Conservation (phyloP, 371 early-diverging fungal species). For the Syncephalastrum monosporum region DNA sequence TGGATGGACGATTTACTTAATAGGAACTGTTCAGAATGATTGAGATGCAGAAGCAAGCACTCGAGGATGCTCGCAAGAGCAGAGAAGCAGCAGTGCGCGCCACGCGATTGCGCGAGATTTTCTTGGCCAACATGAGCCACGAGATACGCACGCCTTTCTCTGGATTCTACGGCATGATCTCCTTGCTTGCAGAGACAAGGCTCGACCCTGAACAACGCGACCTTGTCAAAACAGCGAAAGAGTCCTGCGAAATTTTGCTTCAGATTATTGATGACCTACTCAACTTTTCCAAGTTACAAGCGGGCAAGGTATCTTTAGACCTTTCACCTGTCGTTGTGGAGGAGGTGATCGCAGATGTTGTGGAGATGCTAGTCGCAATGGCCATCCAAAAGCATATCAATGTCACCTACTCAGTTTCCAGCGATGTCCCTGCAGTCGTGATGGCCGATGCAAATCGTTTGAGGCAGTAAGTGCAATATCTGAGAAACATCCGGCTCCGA, state of each 20-base stretch:
- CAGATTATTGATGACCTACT: slow-evolving; percentile 63
- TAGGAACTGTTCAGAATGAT: slow-evolving; percentile 28
- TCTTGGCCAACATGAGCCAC: slow-evolving; percentile 61
- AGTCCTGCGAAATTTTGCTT: slow-evolving; percentile 57
- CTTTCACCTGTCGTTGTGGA: slow-evolving; percentile 47
- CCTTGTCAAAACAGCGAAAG: slow-evolving; percentile 58
- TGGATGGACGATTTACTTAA: neutral
- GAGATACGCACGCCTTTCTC: slow-evolving; percentile 58
- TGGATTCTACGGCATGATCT: slow-evolving; percentile 61
- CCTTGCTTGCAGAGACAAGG: slow-evolving; percentile 51
- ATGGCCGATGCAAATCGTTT: slow-evolving; percentile 52
- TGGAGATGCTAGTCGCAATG: slow-evolving; percentile 53
- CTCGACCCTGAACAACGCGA: slow-evolving; percentile 57
- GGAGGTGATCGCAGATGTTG: slow-evolving; percentile 54
- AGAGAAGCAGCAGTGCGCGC: slow-evolving; percentile 50
- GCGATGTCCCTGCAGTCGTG: slow-evolving; percentile 31
- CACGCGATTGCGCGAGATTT: slow-evolving; percentile 47
- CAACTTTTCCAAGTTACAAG: slow-evolving; percentile 65
- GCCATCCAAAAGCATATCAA: slow-evolving; percentile 53
- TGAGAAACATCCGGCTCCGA: slow-evolving; percentile 8
- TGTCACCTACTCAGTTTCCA: slow-evolving; percentile 40
- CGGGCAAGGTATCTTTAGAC: slow-evolving; percentile 60
- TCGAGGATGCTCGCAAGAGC: slow-evolving; percentile 42
- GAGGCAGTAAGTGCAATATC: slow-evolving; percentile 30
- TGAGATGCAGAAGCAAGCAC: slow-evolving; percentile 46